phyloP scores from a whole-genome alignment of 2,329 filamentous ascomycete species.

The Alternaria viburni region DNA sequence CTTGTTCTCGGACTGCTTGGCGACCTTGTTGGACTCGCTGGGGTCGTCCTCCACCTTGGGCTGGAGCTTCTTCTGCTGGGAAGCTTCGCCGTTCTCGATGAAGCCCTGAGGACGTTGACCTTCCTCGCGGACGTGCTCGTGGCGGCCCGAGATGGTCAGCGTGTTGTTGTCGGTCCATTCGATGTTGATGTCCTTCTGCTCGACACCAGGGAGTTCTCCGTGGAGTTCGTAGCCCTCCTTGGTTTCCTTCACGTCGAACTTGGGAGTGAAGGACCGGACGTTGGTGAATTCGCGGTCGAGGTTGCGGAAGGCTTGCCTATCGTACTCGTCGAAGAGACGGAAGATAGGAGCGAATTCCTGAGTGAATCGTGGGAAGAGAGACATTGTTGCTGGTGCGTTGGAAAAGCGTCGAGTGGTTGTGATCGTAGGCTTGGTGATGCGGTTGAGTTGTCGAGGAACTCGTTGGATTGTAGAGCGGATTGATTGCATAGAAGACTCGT shows the following conservation, averaged over 20 bases:
- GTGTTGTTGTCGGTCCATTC: slow-evolving; percentile 81
- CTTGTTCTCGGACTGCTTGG: slow-evolving; percentile 44
- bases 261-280: slow-evolving; percentile 70
- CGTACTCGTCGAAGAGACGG: slow-evolving; percentile 57
- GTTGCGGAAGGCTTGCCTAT: slow-evolving; percentile 43
- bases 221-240: slow-evolving; percentile 74
- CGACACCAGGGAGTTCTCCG: slow-evolving; percentile 78
- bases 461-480: slow-evolving; percentile 40
- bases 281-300: slow-evolving; percentile 28
- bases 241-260: slow-evolving; percentile 79
- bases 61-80: slow-evolving; percentile 39
- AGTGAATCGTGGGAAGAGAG: slow-evolving; percentile 52
- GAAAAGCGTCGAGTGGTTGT: slow-evolving; percentile 27
- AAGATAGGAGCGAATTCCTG: slow-evolving; percentile 53
- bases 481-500: slow-evolving; percentile 46
- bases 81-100: slow-evolving; percentile 50
- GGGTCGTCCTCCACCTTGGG: slow-evolving; percentile 71
- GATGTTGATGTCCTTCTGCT: slow-evolving; percentile 75
- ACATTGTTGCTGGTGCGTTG: slow-evolving; percentile 43
- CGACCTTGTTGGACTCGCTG: slow-evolving; percentile 33
- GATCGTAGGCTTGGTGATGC: slow-evolving; percentile 35
- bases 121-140: slow-evolving; percentile 68
- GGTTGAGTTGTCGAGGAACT: slow-evolving; percentile 40
- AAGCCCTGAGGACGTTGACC: slow-evolving; percentile 58
- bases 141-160: slow-evolving; percentile 71